Percentiles rank a stretch among this genome's conserved stretches.
Conservation (phyloP, 225 moss, liverwort and hornwort species). For the Marchantia polymorpha region DNA sequence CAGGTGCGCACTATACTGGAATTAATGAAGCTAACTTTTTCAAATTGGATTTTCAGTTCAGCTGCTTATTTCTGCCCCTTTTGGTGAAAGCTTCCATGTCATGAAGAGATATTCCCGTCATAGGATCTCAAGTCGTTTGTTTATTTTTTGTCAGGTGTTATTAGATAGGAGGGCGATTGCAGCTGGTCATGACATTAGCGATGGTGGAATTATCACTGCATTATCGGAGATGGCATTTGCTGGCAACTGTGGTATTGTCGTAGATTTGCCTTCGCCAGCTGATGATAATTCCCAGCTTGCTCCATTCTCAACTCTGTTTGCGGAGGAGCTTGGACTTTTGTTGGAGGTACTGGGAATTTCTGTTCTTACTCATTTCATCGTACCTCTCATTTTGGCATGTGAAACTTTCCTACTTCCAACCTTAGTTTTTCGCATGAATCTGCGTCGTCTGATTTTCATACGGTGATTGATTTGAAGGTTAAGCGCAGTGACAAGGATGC, state of each 20-base stretch:
- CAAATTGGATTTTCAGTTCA: background rate
- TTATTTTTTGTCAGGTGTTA: constrained; percentile 44
- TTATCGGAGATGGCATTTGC: constrained; percentile 96
- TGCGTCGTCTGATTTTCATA: background rate
- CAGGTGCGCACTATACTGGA: constrained; percentile 48
- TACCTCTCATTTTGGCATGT: background rate
- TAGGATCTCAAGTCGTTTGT: background rate
- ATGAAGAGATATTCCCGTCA: too few relatives aligned
- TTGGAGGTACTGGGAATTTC: constrained; percentile 56
- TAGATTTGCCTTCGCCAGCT: constrained; percentile 56
- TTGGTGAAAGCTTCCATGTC: too few relatives aligned
- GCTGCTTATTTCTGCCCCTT: too few relatives aligned
- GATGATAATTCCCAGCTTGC: constrained; percentile 37
- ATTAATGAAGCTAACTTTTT: background rate
- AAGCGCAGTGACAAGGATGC: constrained; percentile 56
- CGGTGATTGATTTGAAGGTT: constrained; percentile 43
- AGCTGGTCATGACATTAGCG: constrained; percentile 92
- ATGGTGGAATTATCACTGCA: constrained; percentile 80
- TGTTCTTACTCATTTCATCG: background rate
- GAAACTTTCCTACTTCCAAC: background rate
- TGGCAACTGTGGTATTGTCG: constrained; percentile 80
- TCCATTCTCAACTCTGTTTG: constrained; percentile 74
- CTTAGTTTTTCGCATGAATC: background rate
- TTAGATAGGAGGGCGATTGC: constrained; percentile 70
- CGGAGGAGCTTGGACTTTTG: constrained; percentile 90